Percentiles rank a stretch among this genome's conserved stretches.
Evolutionary conservation across 495 filamentous ascomycete species (phyloP).

Genomic region (Neurospora terricola): DNA sequence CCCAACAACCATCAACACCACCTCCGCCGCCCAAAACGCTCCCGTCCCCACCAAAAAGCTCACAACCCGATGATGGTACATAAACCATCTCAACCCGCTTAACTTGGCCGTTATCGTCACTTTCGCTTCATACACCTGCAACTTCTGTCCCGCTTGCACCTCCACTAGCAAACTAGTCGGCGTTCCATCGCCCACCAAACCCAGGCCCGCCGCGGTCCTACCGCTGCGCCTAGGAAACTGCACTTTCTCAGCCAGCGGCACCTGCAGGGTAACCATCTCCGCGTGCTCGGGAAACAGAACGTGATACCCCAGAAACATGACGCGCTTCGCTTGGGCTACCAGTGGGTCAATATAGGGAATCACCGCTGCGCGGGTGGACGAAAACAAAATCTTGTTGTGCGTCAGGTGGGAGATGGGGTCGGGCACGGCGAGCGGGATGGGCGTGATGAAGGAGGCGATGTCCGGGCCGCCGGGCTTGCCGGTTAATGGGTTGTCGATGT

Average conservation of each 20-base stretch:
- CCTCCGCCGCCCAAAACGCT: constrained; percentile 64
- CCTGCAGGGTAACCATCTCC: constrained; percentile 44
- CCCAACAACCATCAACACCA: constrained; percentile 46
- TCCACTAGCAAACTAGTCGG: constrained; percentile 53
- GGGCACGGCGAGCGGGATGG: constrained; percentile 1
- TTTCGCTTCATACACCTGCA: constrained; percentile 64
- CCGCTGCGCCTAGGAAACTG: not conserved
- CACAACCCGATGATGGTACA: constrained; percentile 68
- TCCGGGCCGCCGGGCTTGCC: not conserved
- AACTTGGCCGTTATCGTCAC: constrained; percentile 64
- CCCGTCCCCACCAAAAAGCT: constrained; percentile 56
- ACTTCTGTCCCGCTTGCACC: constrained; percentile 50
- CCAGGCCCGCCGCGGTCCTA: constrained; percentile 46
- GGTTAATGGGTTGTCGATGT: constrained; percentile 8
- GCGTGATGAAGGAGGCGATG: not conserved
- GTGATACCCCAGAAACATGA: constrained; percentile 36
- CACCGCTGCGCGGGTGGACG: constrained; percentile 27
- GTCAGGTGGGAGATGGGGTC: constrained; percentile 10
- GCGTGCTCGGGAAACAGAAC: constrained; percentile 22
- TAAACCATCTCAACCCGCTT: constrained; percentile 68
- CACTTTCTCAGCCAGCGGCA: constrained; percentile 41
- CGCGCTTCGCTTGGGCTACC: constrained; percentile 24
- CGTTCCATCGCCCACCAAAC: constrained; percentile 49
- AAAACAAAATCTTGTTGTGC: constrained; percentile 23
- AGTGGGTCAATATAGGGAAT: constrained; percentile 33